Evolutionary conservation across 1,284 basidiomycete species (phyloP).

Genomic region (Malassezia restricta): DNA sequence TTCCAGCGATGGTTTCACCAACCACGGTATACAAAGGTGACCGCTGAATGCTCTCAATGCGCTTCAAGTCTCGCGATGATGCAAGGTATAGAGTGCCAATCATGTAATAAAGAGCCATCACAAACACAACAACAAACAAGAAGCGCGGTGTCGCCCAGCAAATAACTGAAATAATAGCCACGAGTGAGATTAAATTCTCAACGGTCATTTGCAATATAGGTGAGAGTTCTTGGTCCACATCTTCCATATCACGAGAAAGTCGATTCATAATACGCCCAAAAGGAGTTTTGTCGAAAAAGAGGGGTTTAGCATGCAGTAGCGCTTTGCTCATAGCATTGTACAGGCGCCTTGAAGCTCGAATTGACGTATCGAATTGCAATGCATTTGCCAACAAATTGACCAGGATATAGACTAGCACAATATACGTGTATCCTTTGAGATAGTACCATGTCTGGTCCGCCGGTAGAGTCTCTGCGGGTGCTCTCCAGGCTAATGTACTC

Average conservation of each 20-base stretch:
- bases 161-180: constrained; percentile 28
- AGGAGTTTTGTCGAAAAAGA: constrained; percentile 43
- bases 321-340: constrained; percentile 58
- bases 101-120: constrained; percentile 47
- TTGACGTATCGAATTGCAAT: constrained; percentile 28
- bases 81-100: constrained; percentile 49
- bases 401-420: constrained; percentile 28
- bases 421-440: constrained; percentile 29
- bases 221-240: constrained; percentile 44
- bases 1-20: constrained; percentile 47
- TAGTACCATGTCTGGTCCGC: constrained; percentile 34
- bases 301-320: constrained; percentile 63
- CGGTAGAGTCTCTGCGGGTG: background rate
- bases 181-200: constrained; percentile 14
- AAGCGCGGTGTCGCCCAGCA: constrained; percentile 28
- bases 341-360: constrained; percentile 30
- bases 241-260: constrained; percentile 42
- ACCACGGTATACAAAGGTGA: constrained; percentile 46
- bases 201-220: constrained; percentile 10
- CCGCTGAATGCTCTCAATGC: constrained; percentile 37
- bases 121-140: constrained; percentile 10
- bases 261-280: constrained; percentile 45
- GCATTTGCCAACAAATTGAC: constrained; percentile 31
- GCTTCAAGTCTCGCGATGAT: constrained; percentile 49
- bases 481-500: background rate